phyloP scores from a whole-genome alignment of 306 rosid genomes.

The Medicago arabica region DNA sequence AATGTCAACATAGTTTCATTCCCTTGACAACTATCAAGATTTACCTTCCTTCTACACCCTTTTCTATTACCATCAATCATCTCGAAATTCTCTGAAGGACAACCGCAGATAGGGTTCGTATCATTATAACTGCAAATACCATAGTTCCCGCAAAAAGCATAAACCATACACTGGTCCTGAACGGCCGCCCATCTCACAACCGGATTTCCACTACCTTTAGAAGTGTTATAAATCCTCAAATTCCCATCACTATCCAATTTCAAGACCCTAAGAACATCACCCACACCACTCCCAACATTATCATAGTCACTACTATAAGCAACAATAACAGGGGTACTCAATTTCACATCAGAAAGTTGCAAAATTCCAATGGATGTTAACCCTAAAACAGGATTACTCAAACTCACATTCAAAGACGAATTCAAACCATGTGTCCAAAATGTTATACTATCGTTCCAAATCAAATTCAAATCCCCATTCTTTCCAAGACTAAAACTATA shows the following conservation, averaged over 20 bases:
- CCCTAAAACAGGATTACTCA: neutral
- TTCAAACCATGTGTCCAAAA: neutral
- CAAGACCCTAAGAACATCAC: slow-evolving; percentile 22
- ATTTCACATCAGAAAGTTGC: slow-evolving; percentile 16
- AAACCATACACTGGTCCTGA: slow-evolving; percentile 26
- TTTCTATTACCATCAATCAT: neutral
- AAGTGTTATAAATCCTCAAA: slow-evolving; percentile 26
- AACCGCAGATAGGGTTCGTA: neutral
- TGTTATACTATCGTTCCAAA: neutral
- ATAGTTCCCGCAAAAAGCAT: slow-evolving; percentile 16
- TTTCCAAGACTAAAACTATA: neutral
- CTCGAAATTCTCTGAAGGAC: slow-evolving; percentile 18
- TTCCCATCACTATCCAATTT: slow-evolving; percentile 23
- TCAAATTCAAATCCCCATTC: neutral
- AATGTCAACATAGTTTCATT: slow-evolving; percentile 27
- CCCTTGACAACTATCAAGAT: slow-evolving; percentile 11
- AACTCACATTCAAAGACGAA: neutral
- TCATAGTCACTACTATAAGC: slow-evolving; percentile 29
- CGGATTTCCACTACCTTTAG: slow-evolving; percentile 11
- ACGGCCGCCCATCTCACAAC: slow-evolving; percentile 20
- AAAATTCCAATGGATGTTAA: neutral
- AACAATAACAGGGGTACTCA: neutral
- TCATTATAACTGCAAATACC: slow-evolving; percentile 29
- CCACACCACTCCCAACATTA: slow-evolving; percentile 3
- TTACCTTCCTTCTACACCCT: slow-evolving; percentile 21